Evolutionary conservation across 352 stramenopile species (phyloP).

Genomic region (Blastocystis sp.): DNA sequence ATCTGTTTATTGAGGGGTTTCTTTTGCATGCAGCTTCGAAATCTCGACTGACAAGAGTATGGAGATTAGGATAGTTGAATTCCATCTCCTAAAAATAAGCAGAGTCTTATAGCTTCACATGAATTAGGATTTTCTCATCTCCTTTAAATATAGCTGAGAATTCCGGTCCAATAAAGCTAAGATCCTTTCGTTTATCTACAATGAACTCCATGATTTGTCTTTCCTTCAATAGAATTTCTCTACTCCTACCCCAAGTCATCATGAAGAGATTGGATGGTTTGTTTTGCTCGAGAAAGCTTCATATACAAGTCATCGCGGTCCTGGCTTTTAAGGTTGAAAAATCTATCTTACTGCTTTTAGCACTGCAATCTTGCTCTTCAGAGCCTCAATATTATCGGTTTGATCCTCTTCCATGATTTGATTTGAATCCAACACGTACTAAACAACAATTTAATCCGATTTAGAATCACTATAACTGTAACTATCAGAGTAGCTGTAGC

Average conservation of each 20-base stretch:
- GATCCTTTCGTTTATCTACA: slow-evolving; percentile 51
- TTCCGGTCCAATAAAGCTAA: slow-evolving; percentile 32
- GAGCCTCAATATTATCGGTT: slow-evolving; percentile 25
- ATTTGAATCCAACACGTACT: background rate
- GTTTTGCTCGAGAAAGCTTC: slow-evolving; percentile 31
- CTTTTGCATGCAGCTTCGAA: slow-evolving; percentile 37
- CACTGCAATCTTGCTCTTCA: slow-evolving; percentile 58
- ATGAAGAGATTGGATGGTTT: slow-evolving; percentile 44
- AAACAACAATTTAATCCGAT: background rate
- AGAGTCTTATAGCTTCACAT: background rate
- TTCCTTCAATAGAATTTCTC: background rate
- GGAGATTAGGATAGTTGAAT: slow-evolving; percentile 56
- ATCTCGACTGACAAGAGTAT: slow-evolving; percentile 5
- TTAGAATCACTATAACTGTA: background rate
- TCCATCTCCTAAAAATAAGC: slow-evolving; percentile 29
- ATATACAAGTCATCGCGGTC: slow-evolving; percentile 51
- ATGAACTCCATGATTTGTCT: slow-evolving; percentile 66
- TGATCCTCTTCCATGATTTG: slow-evolving; percentile 26
- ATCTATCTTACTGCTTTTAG: slow-evolving; percentile 34
- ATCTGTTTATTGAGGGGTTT: slow-evolving; percentile 3
- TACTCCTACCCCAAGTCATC: slow-evolving; percentile 1
- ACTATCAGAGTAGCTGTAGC: background rate
- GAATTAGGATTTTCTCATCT: slow-evolving; percentile 17
- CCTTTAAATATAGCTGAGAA: background rate
- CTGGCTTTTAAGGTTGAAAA: background rate